Base-by-base conservation (phyloP, 2,329 filamentous ascomycete genomes). In the Chaetoscypha palmicola region DNA sequence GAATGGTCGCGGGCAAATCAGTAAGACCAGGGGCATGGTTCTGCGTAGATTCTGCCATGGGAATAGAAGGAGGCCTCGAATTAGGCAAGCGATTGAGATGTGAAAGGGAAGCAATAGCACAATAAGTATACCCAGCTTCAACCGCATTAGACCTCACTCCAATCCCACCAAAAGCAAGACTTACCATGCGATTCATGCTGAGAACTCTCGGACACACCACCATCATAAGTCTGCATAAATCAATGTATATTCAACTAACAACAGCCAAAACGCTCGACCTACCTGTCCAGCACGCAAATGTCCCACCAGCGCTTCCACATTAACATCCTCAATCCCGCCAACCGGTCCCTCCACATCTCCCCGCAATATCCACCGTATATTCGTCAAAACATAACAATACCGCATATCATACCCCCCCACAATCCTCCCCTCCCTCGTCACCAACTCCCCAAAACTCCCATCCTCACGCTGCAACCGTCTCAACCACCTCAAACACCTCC, bases 391-490 rank as follows among this genome's bases (percentile, higher is more conserved):
- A 63, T 92, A 95, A 56, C 88, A 92, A 61, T 91, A 91, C 44
- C 92, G 74, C 67, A 89, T 83, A 64, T 98, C 92, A 43, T 77
- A 76, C 0, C 88, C 88, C 0, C 91, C 91, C 26, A 81, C 77
- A n/a, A 91, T 70, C 28, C 66, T 66, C 10, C 70, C 75, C 58
- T 58, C 65, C 53, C 61, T 71, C 4, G 77, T 76, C 2, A 91
- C 61, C 1, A 86, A 76, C 65, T 98, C 90, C 0, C 90, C 92
- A 62, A 98, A 97, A 57, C 89, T 94, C 2, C 92, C 92, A 61
- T 97, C 86, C 0, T 69, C 64, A 20, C 89, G 76, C 68, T 98
- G 92, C 63, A 97, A 66, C 40, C 64, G 73, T 43, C 68, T 73
- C 51, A 98, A 66, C 89, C 91, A 96, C 31, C 65, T 59, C 53